Evolutionary conservation across 2,329 filamentous ascomycete species (phyloP), one percentile per base, ranked within the genome.

Genomic region (Neonectria ditissima): DNA sequence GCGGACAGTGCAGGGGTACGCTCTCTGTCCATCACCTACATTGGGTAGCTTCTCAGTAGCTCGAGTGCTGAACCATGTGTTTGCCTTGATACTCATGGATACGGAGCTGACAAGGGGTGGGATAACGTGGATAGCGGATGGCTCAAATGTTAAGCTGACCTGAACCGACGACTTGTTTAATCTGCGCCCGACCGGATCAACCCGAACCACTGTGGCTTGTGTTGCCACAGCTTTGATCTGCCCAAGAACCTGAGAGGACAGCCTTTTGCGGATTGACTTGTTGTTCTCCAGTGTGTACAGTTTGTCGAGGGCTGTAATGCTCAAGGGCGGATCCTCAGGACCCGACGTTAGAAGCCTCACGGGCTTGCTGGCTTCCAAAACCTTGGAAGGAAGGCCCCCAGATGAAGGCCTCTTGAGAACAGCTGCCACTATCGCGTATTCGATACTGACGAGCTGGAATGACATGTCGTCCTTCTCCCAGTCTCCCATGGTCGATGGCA

Each of bases 401-500:
- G 4, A 41, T 5, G 37, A 5, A 5, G 37, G 20, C n/a, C 37
- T 20, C 37, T 20, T 41, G 8, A 3, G 62, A 62, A 39, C 59
- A 63, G 54, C 72, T 30, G 44, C 63, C 61, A 11, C 9, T 18
- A 41, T 41, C 37, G n/a, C 3, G 30, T 73, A 73, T 18, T 47
- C 64, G 22, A 72, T 55, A 20, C 55, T 59, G 1, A 69, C 62
- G 59, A 69, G 64, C 0, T 59, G 52, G 0, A 68, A 66, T 4
- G 65, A 59, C 55, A 73, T 62, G 7, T 73, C 70, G 3, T 73
- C 65, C 3, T 63, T 70, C 5, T 70, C 68, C 70, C 70, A 73
- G 10, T 51, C 56, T 0, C 70, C 64, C 7, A 73, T 50, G 0
- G 61, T 70, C 0, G 70, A 64, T 9, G 70, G 70, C 13, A 73